phyloP scores from a whole-genome alignment of 208 protist genomes.

The Trypanosoma boissoni region DNA sequence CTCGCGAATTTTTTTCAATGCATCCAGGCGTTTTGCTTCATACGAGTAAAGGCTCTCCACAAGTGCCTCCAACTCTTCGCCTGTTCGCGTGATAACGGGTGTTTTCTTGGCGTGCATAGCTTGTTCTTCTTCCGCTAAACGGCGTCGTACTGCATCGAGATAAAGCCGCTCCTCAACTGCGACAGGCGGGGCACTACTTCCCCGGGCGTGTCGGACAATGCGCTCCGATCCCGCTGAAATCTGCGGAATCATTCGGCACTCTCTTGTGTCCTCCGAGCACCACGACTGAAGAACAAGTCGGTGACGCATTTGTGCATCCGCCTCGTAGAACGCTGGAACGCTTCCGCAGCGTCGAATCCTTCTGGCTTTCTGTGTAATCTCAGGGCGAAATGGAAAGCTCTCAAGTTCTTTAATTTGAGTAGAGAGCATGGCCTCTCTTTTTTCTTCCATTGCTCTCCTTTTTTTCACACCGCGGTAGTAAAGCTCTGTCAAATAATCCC shows the following conservation, averaged over 20 bases:
- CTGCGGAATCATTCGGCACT: conserved; percentile 29
- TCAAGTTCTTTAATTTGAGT: conserved; percentile 24
- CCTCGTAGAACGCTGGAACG: conserved; percentile 8
- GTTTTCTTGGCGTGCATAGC: background rate
- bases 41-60: conserved; percentile 46
- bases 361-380: conserved; percentile 34
- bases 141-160: conserved; percentile 31
- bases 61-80: conserved; percentile 42
- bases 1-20: conserved; percentile 44
- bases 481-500: conserved; percentile 9
- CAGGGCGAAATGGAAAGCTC: conserved; percentile 44
- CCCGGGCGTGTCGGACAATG: conserved; percentile 40
- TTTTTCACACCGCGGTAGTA: conserved; percentile 26
- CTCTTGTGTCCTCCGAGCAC: conserved; percentile 16
- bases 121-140: conserved; percentile 19
- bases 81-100: conserved; percentile 12
- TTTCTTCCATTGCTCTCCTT: conserved; percentile 19
- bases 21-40: conserved; percentile 35
- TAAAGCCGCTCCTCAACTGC: conserved; percentile 48
- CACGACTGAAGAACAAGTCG: conserved; percentile 51
- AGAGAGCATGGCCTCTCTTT: conserved; percentile 12
- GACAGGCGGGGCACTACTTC: conserved; percentile 21
- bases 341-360: conserved; percentile 12
- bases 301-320: conserved; percentile 27
- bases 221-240: conserved; percentile 43